A percentile compares a stretch with the other conserved stretches of the same genome.
These are phyloP conservation scores for Pestalotiopsis sp. DNA, from an alignment of 2,329 filamentous ascomycete genomes.

Conservation along the genomic window DNA sequence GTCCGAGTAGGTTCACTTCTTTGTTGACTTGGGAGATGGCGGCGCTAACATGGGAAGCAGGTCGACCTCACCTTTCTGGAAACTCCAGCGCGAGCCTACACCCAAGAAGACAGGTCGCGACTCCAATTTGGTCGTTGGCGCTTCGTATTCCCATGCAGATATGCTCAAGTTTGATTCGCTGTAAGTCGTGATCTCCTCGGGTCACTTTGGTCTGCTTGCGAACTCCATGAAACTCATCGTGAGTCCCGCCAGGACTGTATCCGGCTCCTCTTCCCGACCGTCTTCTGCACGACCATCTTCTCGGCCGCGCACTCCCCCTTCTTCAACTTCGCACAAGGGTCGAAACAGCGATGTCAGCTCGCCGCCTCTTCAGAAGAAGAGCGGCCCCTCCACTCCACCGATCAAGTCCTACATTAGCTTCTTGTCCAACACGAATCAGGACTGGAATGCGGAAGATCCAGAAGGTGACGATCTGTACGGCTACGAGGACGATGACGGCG, in stretches of 20 bases:
- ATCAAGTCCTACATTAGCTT: conserved; percentile 80
- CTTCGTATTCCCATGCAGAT: conserved; percentile 94
- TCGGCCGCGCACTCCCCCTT: conserved; percentile 75
- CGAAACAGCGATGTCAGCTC: conserved; percentile 59
- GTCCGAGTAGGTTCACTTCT: conserved; percentile 58
- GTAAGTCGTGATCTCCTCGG: conserved; percentile 49
- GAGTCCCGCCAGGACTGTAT: conserved; percentile 53
- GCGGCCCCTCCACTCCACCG: conserved; percentile 61
- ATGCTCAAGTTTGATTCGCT: conserved; percentile 84
- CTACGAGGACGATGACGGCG: conserved; percentile 86
- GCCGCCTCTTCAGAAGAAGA: conserved; percentile 41
- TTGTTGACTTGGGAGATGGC: neutral
- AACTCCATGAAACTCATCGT: neutral
- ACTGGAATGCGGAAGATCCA: conserved; percentile 70
- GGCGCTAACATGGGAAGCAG: conserved; percentile 49
- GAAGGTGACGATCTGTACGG: conserved; percentile 75
- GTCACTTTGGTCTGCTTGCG: neutral
- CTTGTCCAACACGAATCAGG: conserved; percentile 78
- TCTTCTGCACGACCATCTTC: conserved; percentile 72
- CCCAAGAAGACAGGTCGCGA: conserved; percentile 61
- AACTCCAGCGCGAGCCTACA: conserved; percentile 55
- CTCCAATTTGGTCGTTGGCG: conserved; percentile 80
- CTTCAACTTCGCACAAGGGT: conserved; percentile 57
- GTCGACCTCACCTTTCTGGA: conserved; percentile 89
- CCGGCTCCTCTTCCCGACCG: conserved; percentile 65